Evolutionary conservation across 2,329 filamentous ascomycete genomes (phyloP), one percentile per base, ranked within the genome.

Genomic region (Aspergillus tubingensis): DNA sequence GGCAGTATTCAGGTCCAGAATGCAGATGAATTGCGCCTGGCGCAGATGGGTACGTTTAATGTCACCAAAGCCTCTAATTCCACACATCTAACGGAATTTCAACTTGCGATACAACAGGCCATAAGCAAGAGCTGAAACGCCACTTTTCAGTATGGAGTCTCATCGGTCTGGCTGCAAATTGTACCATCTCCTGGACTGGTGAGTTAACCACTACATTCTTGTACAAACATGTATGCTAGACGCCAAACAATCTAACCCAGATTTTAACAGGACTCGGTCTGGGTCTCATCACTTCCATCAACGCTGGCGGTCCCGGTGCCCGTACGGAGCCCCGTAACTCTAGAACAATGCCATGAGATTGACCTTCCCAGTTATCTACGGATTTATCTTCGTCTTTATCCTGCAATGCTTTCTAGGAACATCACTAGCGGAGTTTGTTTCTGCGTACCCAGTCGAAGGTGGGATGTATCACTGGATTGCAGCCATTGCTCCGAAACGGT

Each of bases 391-490:
- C 3, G 79, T 82, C 17, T 77, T 79, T 1, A 73, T 81, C 36
- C 74, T 82, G 38, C 80, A 81, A 49, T 78, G 74, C 39, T 82
- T 81, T 59, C 68, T 82, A 30, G 80, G 75, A 30, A 76, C 78
- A 3, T 81, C 80, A 0, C 68, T 82, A 19, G 78, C 79, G 8
- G 80, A 83, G 62, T 78, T 83, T 56, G 79, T 81, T 8, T 81
- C 79, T 3, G 77, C 78, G 2, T 82, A 82, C 59, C 81, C 81
- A 3, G 80, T 79, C 8, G 77, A 79, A 54, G 81, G 81, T 21
- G 81, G 81, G 47, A 81, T 81, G 79, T 83, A 83, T 58, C 81
- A 82, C 65, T 83, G 81, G 81, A 80, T 81, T 41, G 80, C 80
- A 6, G 79, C 78, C 1, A 74, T 83, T 25, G 79, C 80, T 3